Base-by-base conservation (phyloP, 1,284 basidiomycete genomes). In the Erythrobasidium hasegawianum region DNA sequence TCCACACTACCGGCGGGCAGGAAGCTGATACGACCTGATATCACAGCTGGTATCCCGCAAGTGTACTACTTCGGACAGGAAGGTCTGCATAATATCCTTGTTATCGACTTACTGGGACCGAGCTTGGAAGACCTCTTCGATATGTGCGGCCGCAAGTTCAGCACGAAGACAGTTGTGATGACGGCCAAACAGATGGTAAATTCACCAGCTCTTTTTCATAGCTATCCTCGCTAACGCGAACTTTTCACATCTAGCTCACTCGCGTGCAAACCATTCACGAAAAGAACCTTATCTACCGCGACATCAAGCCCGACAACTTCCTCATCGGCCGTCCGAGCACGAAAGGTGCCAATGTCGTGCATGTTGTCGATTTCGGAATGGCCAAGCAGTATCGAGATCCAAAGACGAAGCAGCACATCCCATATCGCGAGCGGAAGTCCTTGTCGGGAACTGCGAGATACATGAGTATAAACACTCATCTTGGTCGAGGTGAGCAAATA, bases 271-370 rank as follows among this genome's bases (percentile, higher is more conserved):
- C 89, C 26, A 94, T 97, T 70, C 93, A 97, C 79, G 92, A 95
- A 77, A 93, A 93, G 83, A 94, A 93, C 79, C 84, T 97, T 74
- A 96, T 97, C 75, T 96, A 97, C 79, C 87, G 93, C 66, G 93
- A 97, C 77, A 97, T 97, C 82, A 97, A 97, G 78, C 92, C 92
- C 4, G 93, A 97, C 81, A 96, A 96, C 80, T 97, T 97, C 78
- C 82, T 97, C 72, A 89, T 96, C 75, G 93, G 93, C 38, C 85
- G 91, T 20, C 89, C 91, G 11, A 87, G 86, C 43, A 94, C 90
- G 53, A 95, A 95, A 80, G 84, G 82, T 53, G 84, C 89, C 47
- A 91, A 92, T 76, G 82, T 85, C 16, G 87, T 97, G 72, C 89
- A 94, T 76, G 83, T 84, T 27, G 89, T 95, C 72, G 92, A 96